A percentile compares a stretch with the other conserved stretches of the same genome.
Conservation (phyloP, 1,284 basidiomycete species). For the Boletus smithii region DNA sequence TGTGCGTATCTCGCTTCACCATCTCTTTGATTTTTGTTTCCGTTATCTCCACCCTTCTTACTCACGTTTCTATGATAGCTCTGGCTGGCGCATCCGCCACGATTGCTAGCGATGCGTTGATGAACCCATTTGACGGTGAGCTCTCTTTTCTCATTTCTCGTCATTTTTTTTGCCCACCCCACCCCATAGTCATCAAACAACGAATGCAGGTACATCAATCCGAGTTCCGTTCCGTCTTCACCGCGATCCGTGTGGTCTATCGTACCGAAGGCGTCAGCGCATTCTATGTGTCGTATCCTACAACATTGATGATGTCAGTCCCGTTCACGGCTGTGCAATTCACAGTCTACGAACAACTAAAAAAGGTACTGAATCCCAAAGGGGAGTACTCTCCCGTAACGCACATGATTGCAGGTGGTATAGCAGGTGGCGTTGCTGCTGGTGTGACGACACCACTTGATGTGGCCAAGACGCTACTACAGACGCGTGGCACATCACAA, state of each 20-base stretch:
- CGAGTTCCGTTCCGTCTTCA: slow-evolving; percentile 78
- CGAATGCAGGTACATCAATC: slow-evolving; percentile 98
- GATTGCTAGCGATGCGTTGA: slow-evolving; percentile 93
- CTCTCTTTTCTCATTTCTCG: slow-evolving; percentile 12
- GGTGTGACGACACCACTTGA: slow-evolving; percentile 96
- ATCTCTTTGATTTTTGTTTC: too few relatives aligned
- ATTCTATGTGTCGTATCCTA: slow-evolving; percentile 99
- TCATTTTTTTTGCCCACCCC: slow-evolving; percentile 7
- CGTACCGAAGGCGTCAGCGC: slow-evolving; percentile 83
- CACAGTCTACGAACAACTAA: slow-evolving; percentile 94
- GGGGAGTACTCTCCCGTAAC: slow-evolving; percentile 87
- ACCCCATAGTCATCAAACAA: slow-evolving; percentile 88
- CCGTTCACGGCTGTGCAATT: slow-evolving; percentile 99
- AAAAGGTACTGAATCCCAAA: slow-evolving; percentile 82
- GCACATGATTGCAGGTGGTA: slow-evolving; percentile 88
- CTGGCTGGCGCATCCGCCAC: slow-evolving; percentile 94
- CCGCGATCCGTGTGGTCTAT: slow-evolving; percentile 84
- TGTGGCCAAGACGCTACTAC: slow-evolving; percentile 96
- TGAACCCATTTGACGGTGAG: slow-evolving; percentile 99
- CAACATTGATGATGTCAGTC: slow-evolving; percentile 94
- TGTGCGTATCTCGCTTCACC: slow-evolving; percentile 46
- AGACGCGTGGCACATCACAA: slow-evolving; percentile 84
- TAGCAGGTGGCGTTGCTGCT: slow-evolving; percentile 92
- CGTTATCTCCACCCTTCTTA: too few relatives aligned
- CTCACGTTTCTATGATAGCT: slow-evolving; percentile 45